Evolutionary conservation across 345 rosid genomes (phyloP).

Genomic region (Jatropha curcas): DNA sequence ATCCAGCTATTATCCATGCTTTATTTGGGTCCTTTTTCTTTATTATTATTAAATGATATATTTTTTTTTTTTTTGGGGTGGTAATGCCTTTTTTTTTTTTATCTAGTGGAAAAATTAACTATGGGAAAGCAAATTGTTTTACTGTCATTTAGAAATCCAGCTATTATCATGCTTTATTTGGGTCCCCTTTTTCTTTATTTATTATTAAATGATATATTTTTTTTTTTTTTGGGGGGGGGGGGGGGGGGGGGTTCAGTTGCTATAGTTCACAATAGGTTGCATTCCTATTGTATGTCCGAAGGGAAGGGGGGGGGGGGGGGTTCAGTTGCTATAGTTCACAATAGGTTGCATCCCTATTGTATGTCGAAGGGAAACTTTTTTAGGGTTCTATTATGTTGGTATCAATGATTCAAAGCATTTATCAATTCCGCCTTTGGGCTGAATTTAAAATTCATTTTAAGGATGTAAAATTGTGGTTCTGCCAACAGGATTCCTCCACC

Average conservation of each 20-base stretch:
- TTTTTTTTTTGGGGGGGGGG: no score
- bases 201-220: no score
- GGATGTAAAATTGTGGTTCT: not conserved
- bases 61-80: no score
- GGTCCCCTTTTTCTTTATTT: no score
- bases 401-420: not conserved
- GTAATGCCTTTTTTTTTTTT: no score
- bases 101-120: no score
- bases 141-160: no score
- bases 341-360: not conserved
- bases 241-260: not conserved
- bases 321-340: not conserved
- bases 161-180: no score
- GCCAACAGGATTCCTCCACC: conserved; percentile 76
- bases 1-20: not conserved
- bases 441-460: not conserved
- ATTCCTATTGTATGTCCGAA: not conserved
- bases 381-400: not conserved
- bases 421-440: not conserved
- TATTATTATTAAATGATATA: not conserved
- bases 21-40: not conserved
- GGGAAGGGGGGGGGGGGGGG: no score
- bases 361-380: conserved; percentile 2
- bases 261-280: not conserved
- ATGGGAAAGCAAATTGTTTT: no score